Conservation (phyloP, 2,329 filamentous ascomycete genomes). For the Botrytis tulipae region DNA sequence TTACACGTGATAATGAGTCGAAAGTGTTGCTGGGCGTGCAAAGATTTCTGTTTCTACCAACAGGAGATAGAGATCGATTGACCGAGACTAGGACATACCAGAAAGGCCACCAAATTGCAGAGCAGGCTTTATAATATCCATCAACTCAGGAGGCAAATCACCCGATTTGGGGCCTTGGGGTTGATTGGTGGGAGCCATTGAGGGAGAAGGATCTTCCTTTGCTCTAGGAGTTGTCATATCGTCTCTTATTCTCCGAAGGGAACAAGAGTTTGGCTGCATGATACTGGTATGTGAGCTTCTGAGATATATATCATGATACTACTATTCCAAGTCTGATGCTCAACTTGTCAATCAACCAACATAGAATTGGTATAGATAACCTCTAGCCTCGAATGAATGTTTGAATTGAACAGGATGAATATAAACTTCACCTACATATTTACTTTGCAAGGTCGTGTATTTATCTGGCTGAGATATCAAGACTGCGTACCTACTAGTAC, state of each 20-base stretch:
- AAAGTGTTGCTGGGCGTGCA: neutral
- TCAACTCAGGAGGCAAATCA: slow-evolving; percentile 44
- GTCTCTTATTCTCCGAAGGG: slow-evolving; percentile 31
- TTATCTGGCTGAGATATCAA: neutral
- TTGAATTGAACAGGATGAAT: neutral
- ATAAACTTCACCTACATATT: neutral
- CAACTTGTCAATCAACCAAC: neutral
- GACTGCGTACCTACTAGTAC: neutral
- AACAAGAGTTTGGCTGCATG: slow-evolving; percentile 34
- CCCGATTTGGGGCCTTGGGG: slow-evolving; percentile 12
- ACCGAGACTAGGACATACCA: slow-evolving; percentile 45
- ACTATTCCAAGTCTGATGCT: neutral
- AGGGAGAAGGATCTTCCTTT: slow-evolving; percentile 2
- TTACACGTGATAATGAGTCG: neutral
- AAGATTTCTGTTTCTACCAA: neutral
- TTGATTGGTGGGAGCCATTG: neutral
- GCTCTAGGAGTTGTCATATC: slow-evolving; percentile 29
- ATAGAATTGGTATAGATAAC: neutral
- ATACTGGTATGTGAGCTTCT: neutral
- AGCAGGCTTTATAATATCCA: slow-evolving; percentile 49
- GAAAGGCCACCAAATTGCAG: slow-evolving; percentile 58
- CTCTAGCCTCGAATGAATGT: neutral
- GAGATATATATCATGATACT: slow-evolving; percentile 8
- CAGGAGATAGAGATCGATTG: neutral
- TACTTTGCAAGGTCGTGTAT: neutral